Percentiles rank a stretch among this genome's conserved stretches.
Conservation (phyloP, 2,329 filamentous ascomycete genomes). For the Colletotrichum echinochloae region DNA sequence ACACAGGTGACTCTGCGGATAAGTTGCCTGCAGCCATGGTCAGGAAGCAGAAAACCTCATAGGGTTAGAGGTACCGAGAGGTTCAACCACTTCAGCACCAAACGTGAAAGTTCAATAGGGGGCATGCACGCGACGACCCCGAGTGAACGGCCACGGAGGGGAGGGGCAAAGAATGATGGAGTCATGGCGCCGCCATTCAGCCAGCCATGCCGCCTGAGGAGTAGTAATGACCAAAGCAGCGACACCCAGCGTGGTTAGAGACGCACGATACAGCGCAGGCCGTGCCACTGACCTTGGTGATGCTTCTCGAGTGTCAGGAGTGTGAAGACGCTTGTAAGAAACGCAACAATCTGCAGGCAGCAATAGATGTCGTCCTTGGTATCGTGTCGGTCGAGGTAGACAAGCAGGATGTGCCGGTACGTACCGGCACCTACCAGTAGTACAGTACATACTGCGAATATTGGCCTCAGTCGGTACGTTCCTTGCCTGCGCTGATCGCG, state of each 20-base stretch:
- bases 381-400: background rate
- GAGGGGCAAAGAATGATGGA: background rate
- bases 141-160: background rate
- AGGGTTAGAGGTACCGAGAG: background rate
- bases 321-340: background rate
- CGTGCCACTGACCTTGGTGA: background rate
- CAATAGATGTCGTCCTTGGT: background rate
- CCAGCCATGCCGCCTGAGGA: background rate
- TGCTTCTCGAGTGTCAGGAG: background rate
- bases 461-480: constrained; percentile 28
- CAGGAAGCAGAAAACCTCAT: background rate
- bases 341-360: background rate
- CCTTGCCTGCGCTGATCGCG: background rate
- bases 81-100: background rate
- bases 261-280: background rate
- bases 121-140: background rate
- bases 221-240: background rate
- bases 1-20: background rate
- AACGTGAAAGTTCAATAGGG: background rate
- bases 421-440: background rate
- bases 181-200: background rate
- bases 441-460: background rate
- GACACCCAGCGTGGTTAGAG: background rate
- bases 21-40: background rate
- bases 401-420: background rate